These are phyloP conservation scores for Cystofilobasidium capitatum DNA, from an alignment of 768 basidiomycete genomes.

Conservation along the genomic window DNA sequence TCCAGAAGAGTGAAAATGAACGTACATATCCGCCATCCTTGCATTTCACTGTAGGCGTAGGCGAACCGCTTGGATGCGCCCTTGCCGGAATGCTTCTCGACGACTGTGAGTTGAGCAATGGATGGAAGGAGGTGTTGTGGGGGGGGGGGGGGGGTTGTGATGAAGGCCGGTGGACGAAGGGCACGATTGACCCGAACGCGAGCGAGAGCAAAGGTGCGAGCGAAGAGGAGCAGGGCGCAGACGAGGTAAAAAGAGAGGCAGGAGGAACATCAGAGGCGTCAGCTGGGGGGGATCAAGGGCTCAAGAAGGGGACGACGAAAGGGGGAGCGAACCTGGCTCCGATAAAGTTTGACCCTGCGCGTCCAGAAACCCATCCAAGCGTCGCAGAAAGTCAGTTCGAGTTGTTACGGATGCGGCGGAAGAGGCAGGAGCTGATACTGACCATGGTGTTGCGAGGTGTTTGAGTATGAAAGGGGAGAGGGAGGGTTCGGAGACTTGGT, in stretches of 20 bases:
- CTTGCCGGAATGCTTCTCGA: conserved; percentile 65
- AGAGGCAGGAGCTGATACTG: too few species aligned
- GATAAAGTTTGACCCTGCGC: conserved; percentile 76
- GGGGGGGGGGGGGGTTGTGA: not conserved
- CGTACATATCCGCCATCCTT: conserved; percentile 97
- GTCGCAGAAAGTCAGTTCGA: not conserved
- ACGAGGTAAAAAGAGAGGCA: conserved; percentile 8
- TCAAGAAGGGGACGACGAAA: conserved; percentile 4
- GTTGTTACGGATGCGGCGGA: not conserved
- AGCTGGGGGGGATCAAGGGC: too few species aligned
- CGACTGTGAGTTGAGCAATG: conserved; percentile 46
- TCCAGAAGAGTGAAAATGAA: conserved; percentile 30
- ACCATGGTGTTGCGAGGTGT: too few species aligned
- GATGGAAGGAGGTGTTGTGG: not conserved
- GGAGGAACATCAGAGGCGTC: too few species aligned
- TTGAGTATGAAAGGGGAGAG: too few species aligned
- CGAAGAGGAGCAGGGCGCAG: conserved; percentile 24
- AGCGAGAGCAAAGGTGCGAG: not conserved
- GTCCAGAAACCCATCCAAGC: not conserved
- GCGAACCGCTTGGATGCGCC: conserved; percentile 45
- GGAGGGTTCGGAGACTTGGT: too few species aligned
- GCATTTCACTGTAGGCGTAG: conserved; percentile 89
- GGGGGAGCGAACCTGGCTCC: conserved; percentile 53
- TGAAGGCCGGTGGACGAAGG: not conserved
- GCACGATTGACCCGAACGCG: not conserved